phyloP scores from a whole-genome alignment of 1,139 yeast genomes.

The Waltiozyma sp. region DNA sequence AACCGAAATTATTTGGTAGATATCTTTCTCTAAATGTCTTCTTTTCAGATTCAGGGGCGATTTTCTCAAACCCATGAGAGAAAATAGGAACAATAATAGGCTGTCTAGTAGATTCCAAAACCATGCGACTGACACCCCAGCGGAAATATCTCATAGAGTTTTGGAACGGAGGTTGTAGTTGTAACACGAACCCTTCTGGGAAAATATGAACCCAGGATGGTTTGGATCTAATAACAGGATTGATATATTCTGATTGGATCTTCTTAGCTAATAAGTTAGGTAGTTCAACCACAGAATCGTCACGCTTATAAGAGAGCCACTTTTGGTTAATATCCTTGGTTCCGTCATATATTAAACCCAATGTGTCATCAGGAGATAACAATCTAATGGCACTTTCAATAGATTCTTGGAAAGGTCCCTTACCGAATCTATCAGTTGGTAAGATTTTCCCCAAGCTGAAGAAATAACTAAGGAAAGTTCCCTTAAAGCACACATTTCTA shows the following conservation, averaged over 20 bases:
- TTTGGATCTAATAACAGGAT: constrained; percentile 43
- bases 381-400: constrained; percentile 82
- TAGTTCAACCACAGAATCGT: constrained; percentile 3
- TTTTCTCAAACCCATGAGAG: constrained; percentile 75
- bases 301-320: constrained; percentile 10
- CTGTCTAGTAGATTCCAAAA: constrained; percentile 70
- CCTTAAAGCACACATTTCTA: constrained; percentile 75
- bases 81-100: constrained; percentile 90
- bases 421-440: constrained; percentile 79
- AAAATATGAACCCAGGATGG: constrained; percentile 91
- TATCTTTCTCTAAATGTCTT: constrained; percentile 40
- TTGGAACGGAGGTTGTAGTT: constrained; percentile 63
- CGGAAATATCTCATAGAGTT: constrained; percentile 89
- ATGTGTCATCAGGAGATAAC: constrained; percentile 68
- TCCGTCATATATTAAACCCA: constrained; percentile 38
- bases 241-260: constrained; percentile 21
- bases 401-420: constrained; percentile 86
- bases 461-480: constrained; percentile 40
- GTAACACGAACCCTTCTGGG: constrained; percentile 93
- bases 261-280: constrained; percentile 1
- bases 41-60: constrained; percentile 70
- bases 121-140: constrained; percentile 86
- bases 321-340: constrained; percentile 4
- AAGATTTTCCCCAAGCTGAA: constrained; percentile 83
- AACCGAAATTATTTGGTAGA: constrained; percentile 57